Evolutionary conservation across 2,329 filamentous ascomycete genomes (phyloP).

Genomic region (Penicillium sp.): DNA sequence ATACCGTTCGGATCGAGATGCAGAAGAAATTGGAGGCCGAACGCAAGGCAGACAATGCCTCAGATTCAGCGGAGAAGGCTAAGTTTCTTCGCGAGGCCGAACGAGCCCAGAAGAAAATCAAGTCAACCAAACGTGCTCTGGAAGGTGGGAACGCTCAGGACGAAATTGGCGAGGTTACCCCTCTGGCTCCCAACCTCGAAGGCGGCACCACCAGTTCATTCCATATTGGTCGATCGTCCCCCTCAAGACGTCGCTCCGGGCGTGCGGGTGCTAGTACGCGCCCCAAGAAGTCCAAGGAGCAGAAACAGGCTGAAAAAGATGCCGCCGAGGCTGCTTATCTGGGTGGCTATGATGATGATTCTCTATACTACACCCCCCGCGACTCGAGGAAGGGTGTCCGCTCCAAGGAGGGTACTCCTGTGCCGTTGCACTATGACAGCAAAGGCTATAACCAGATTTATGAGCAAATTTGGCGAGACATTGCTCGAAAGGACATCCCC

Average conservation of each 20-base stretch:
- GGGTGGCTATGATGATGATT: constrained; percentile 57
- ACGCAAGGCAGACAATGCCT: constrained; percentile 74
- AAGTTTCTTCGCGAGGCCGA: constrained; percentile 85
- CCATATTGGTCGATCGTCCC: constrained; percentile 64
- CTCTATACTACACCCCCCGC: constrained; percentile 58
- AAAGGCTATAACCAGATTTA: constrained; percentile 97
- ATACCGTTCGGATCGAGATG: constrained; percentile 85
- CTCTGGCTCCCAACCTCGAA: constrained; percentile 78
- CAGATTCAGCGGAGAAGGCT: constrained; percentile 80
- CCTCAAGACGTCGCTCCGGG: constrained; percentile 59
- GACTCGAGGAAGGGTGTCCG: constrained; percentile 52
- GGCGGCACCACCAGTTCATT: constrained; percentile 87
- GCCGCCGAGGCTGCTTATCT: constrained; percentile 87
- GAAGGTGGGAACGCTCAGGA: constrained; percentile 77
- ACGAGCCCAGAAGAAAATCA: constrained; percentile 88
- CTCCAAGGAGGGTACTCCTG: constrained; percentile 50
- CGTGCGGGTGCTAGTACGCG: constrained; percentile 58
- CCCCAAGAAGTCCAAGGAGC: constrained; percentile 84
- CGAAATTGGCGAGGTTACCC: constrained; percentile 72
- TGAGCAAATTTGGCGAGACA: constrained; percentile 94
- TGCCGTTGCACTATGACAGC: constrained; percentile 73
- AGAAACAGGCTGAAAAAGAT: constrained; percentile 71
- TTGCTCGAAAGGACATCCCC: constrained; percentile 89
- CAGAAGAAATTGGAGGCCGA: constrained; percentile 82
- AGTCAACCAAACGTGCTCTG: constrained; percentile 83